Percentiles rank a stretch among this genome's conserved stretches.
phyloP scores from a whole-genome alignment of 176 grass and related monocot species.

The Ensete glaucum region DNA sequence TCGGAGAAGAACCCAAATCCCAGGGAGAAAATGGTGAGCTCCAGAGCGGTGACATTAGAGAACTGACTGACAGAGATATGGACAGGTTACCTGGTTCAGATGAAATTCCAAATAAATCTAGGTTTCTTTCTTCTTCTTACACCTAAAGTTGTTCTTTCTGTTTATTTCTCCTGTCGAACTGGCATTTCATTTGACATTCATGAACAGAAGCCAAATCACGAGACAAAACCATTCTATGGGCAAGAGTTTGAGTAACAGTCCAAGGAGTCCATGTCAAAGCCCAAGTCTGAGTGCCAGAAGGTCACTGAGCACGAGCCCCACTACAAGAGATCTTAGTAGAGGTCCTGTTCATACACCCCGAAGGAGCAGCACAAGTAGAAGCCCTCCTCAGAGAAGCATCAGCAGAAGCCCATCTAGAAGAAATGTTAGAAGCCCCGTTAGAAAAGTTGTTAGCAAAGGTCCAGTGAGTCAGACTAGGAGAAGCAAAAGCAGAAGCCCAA shows the following conservation, averaged over 20 bases:
- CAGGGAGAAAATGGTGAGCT: constrained; percentile 59
- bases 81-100: constrained; percentile 31
- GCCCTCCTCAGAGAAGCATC: constrained; percentile 33
- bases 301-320: constrained; percentile 38
- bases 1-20: constrained; percentile 35
- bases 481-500: constrained; percentile 61
- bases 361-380: constrained; percentile 32
- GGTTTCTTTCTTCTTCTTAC: constrained; percentile 44
- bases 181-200: constrained; percentile 55
- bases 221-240: constrained; percentile 65
- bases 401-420: constrained; percentile 48
- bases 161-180: constrained; percentile 35
- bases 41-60: constrained; percentile 32
- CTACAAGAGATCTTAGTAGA: constrained; percentile 24
- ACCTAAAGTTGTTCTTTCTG: constrained; percentile 50
- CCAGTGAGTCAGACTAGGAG: constrained; percentile 8
- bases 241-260: constrained; percentile 98
- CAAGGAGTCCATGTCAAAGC: constrained; percentile 50
- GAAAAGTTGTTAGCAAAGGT: constrained; percentile 41
- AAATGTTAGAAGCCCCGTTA: constrained; percentile 38
- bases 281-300: constrained; percentile 18
- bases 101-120: constrained; percentile 53
- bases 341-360: constrained; percentile 29
- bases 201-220: constrained; percentile 74
- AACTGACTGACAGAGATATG: constrained; percentile 33